Base-by-base conservation (phyloP, 305 asterid genomes). In the Solanum aculeatissimum region DNA sequence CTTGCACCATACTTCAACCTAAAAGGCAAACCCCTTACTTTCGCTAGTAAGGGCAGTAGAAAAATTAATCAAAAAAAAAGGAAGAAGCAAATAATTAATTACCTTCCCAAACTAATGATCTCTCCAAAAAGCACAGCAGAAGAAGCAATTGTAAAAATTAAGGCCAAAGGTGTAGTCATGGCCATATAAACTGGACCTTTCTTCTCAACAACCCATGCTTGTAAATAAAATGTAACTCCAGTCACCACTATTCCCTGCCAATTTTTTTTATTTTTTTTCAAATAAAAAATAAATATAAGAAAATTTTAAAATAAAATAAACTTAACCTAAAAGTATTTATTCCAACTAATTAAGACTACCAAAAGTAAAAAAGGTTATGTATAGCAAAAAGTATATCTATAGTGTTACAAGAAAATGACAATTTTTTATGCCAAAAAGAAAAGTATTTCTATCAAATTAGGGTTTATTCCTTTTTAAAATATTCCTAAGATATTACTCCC, bases 181-280 rank as follows among this genome's bases (percentile, higher is more conserved):
- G 98, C 93, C 42, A 97, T 81, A 78, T 86, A 97, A 18, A 97
- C 98, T 8, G 99, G 98, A 3, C 98, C 99, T 87, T 91, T 97
- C 95, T 92, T 95, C 90, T 95, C 98, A 57, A 95, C 84, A 40
- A 97, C 94, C 97, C 98, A 97, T 72, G 97, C 80, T 89, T 97
- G 99, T 1, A 97, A 89, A 89, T 95, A 97, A 86, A 94, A 97
- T 60, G 98, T 87, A 25, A 95, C 27, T 9, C 97, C 99, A 16
- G 98, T 97, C 84, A 95, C 98, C 49, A 90, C 89, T 32, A 94
- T 82, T 87, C 99, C 98, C 99, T 95, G 91, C 43, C 69, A 82
- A 35, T n/a, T 47, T 53, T 6, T 47, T 25, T 54, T 29, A 1
- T 35, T 35, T 42, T 54, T 29, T 1, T n/a, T n/a, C n/a, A n/a